phyloP scores from a whole-genome alignment of 2,329 filamentous ascomycete genomes.

The Neofusicoccum sp. region DNA sequence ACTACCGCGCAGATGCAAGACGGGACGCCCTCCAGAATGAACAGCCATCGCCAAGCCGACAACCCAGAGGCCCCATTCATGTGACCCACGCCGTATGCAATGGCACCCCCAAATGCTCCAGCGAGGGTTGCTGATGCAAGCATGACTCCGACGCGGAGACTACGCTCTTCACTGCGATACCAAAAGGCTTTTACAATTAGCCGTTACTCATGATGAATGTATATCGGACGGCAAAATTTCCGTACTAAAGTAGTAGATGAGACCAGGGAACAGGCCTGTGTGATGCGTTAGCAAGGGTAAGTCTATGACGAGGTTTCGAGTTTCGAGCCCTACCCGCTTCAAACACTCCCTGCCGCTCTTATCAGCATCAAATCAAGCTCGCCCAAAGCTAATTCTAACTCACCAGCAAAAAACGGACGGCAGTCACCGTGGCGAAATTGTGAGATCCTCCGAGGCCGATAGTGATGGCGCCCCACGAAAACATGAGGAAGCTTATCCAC shows the following conservation, averaged over 20 bases:
- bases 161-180: conserved; percentile 56
- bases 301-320: neutral
- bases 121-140: conserved; percentile 56
- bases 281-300: neutral
- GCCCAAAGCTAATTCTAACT: neutral
- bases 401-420: conserved; percentile 41
- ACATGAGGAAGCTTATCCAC: conserved; percentile 45
- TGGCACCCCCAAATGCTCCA: conserved; percentile 54
- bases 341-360: conserved; percentile 20
- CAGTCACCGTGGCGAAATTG: conserved; percentile 42
- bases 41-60: conserved; percentile 38
- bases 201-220: too few species aligned
- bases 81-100: conserved; percentile 53
- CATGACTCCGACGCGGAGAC: conserved; percentile 57
- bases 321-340: conserved; percentile 23
- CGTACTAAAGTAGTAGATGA: conserved; percentile 51
- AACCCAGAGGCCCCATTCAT: conserved; percentile 36
- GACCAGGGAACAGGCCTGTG: conserved; percentile 25
- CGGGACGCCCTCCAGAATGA: conserved; percentile 45
- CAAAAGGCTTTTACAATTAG: conserved; percentile 43
- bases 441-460: conserved; percentile 47
- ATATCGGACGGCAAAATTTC: neutral
- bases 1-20: conserved; percentile 38
- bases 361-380: conserved; percentile 15
- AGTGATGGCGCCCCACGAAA: conserved; percentile 45